These are phyloP conservation scores for Coemansia guatemalensis DNA, from an alignment of 192 early-diverging fungal species.

Conservation along the genomic window DNA sequence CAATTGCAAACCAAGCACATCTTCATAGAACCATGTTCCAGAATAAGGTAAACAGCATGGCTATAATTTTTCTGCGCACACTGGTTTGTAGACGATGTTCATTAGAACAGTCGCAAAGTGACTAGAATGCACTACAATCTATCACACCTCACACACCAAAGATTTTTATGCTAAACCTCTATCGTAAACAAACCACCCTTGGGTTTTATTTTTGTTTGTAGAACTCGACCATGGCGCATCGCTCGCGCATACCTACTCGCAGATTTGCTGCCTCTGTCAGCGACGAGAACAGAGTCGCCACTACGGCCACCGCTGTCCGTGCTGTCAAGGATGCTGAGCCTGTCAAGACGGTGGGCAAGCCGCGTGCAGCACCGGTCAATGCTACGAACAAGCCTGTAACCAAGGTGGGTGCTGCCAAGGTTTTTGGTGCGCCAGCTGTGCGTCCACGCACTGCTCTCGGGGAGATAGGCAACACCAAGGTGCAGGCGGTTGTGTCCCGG, in stretches of 20 bases:
- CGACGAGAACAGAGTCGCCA: conserved; percentile 46
- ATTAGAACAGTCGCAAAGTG: too few species aligned
- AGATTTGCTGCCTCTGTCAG: conserved; percentile 18
- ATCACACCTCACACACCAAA: neutral
- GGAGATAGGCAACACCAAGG: conserved; percentile 26
- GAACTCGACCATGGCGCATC: conserved; percentile 38
- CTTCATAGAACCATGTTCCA: conserved; percentile 36
- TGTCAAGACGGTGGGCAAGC: conserved; percentile 14
- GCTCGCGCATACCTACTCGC: conserved; percentile 47
- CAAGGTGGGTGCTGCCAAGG: conserved; percentile 15
- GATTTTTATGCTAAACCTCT: neutral
- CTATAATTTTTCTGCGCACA: neutral
- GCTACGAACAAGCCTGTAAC: conserved; percentile 1
- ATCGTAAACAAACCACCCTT: conserved; percentile 8
- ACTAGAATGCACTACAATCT: too few species aligned
- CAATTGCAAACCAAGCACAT: neutral
- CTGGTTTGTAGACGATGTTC: neutral
- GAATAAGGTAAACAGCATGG: conserved; percentile 34
- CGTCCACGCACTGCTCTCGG: conserved; percentile 34
- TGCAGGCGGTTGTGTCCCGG: conserved; percentile 12
- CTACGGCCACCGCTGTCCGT: conserved; percentile 1
- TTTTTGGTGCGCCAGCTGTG: conserved; percentile 12
- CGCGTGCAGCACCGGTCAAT: conserved; percentile 5
- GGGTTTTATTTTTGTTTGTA: conserved; percentile 9
- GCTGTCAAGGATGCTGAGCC: conserved; percentile 16